These are phyloP conservation scores for Hypoxylon cercidicola DNA, from an alignment of 495 filamentous ascomycete genomes.

Conservation along the genomic window DNA sequence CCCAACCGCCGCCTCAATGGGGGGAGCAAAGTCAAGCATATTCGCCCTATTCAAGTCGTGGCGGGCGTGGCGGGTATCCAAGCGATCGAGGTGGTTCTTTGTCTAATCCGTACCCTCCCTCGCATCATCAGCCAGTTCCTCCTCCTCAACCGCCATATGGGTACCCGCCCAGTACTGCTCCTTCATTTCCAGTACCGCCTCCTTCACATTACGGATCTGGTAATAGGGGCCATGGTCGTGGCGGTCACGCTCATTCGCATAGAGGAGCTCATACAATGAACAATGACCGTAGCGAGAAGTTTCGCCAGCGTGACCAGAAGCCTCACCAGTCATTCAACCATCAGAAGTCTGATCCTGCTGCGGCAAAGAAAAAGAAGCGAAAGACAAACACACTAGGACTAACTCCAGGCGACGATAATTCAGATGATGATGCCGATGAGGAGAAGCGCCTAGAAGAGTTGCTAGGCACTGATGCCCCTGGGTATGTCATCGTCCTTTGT, in stretches of 20 bases:
- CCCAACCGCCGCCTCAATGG: conserved; percentile 49
- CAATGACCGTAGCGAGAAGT: conserved; percentile 61
- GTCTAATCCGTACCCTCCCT: conserved; percentile 29
- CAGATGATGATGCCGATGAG: conserved; percentile 78
- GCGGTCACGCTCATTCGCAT: conserved; percentile 49
- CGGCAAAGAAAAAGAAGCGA: conserved; percentile 79
- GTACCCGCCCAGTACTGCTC: conserved; percentile 48
- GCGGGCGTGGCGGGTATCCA: conserved; percentile 43
- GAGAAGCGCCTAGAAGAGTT: conserved; percentile 76
- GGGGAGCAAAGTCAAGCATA: conserved; percentile 39
- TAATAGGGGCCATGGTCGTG: conserved; percentile 58
- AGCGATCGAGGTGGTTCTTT: conserved; percentile 47
- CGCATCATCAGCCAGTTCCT: conserved; percentile 42
- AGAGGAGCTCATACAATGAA: conserved; percentile 64
- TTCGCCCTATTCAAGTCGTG: conserved; percentile 39
- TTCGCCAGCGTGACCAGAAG: conserved; percentile 52
- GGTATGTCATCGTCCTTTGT: conserved; percentile 49
- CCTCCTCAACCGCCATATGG: conserved; percentile 48
- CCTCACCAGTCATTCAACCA: conserved; percentile 48
- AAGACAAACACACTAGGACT: conserved; percentile 83
- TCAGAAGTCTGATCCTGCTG: conserved; percentile 72
- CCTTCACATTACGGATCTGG: conserved; percentile 55
- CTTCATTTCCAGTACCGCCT: conserved; percentile 49
- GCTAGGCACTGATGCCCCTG: conserved; percentile 56
- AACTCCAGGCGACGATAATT: conserved; percentile 76